Evolutionary conservation across 2,329 filamentous ascomycete species (phyloP).

Genomic region (Colletotrichum horii): DNA sequence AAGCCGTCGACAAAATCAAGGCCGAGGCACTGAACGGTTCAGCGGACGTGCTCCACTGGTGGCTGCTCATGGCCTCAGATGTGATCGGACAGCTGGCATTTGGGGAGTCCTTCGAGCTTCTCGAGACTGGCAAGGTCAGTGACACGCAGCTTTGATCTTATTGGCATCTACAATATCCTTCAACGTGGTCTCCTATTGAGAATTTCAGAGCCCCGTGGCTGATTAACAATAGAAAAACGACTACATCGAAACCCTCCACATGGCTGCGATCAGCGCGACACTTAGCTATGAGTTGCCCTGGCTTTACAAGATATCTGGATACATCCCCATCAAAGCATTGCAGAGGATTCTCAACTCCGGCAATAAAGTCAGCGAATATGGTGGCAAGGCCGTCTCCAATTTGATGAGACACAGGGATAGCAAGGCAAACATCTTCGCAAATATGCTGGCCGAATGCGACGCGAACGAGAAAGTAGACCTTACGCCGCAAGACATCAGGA

Average conservation of each 20-base stretch:
- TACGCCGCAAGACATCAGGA: slow-evolving; percentile 35
- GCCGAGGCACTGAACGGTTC: slow-evolving; percentile 44
- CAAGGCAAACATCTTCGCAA: not conserved
- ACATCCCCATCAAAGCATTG: not conserved
- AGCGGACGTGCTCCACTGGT: slow-evolving; percentile 58
- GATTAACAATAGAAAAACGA: not conserved
- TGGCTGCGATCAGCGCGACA: not conserved
- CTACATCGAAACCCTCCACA: not conserved
- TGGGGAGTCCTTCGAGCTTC: slow-evolving; percentile 57
- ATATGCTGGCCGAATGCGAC: not conserved
- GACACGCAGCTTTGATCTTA: not conserved
- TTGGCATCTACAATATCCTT: not conserved
- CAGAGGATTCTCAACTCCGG: not conserved
- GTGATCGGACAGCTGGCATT: slow-evolving; percentile 59
- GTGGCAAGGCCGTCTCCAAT: not conserved
- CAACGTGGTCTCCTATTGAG: not conserved
- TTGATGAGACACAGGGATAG: not conserved
- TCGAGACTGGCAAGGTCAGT: slow-evolving; percentile 53
- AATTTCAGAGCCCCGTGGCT: not conserved
- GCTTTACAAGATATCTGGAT: not conserved
- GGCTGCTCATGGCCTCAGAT: slow-evolving; percentile 58
- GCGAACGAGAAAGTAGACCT: not conserved
- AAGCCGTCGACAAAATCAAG: slow-evolving; percentile 48
- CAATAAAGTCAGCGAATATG: not conserved
- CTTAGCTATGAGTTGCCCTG: not conserved